Conservation (phyloP, 2,329 filamentous ascomycete genomes). For the Ascochyta rabiei region DNA sequence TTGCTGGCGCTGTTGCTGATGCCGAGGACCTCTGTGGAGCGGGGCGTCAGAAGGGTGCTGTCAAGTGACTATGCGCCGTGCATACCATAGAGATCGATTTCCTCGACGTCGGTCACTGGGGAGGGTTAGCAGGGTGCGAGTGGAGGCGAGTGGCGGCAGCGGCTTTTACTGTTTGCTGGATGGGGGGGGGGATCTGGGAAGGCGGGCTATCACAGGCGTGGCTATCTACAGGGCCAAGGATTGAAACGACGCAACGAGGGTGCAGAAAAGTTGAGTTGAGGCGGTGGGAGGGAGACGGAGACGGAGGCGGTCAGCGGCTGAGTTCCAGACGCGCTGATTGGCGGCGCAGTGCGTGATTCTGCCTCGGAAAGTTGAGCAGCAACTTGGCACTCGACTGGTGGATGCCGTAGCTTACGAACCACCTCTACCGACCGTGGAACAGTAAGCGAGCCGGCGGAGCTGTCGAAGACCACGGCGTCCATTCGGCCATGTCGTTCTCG, state of each 20-base stretch:
- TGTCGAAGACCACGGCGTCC: not conserved
- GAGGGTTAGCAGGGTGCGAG: not conserved
- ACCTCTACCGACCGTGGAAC: too few species aligned
- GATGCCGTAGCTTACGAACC: too few species aligned
- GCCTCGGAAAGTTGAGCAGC: conserved; percentile 19
- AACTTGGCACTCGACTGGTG: too few species aligned
- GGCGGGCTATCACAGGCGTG: not conserved
- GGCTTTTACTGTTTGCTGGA: not conserved
- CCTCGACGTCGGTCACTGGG: conserved; percentile 47
- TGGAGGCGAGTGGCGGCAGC: too few species aligned
- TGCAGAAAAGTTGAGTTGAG: conserved; percentile 9
- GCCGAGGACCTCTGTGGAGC: conserved; percentile 73
- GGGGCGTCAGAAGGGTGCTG: not conserved
- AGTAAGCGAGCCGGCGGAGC: not conserved
- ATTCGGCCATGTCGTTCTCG: conserved; percentile 29
- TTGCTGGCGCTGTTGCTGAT: conserved; percentile 74
- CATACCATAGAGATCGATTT: conserved; percentile 65
- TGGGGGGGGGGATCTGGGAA: too few species aligned
- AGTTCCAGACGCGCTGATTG: conserved; percentile 18
- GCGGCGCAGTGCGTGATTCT: conserved; percentile 8
- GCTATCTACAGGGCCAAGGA: not conserved
- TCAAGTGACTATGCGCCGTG: not conserved
- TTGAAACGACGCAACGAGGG: not conserved
- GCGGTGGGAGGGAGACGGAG: conserved; percentile 6
- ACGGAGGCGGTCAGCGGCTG: conserved; percentile 18